Conservation (phyloP, 2,329 filamentous ascomycete genomes). For the Coniochaeta prunicola region DNA sequence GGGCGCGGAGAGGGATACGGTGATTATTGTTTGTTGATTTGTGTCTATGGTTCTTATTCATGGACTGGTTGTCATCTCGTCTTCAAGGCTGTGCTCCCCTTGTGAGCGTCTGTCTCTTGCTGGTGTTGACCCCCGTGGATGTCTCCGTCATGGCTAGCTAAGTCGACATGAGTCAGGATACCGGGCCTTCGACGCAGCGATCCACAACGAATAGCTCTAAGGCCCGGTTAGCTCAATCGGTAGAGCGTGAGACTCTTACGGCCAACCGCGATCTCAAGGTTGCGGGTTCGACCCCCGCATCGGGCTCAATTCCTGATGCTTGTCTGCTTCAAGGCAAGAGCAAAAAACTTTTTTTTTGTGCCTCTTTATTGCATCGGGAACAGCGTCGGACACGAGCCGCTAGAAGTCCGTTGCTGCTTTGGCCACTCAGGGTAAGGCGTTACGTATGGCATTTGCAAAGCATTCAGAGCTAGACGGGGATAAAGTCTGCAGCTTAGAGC, state of each 20-base stretch:
- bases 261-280: constrained; percentile 15
- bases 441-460: no score
- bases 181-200: background rate
- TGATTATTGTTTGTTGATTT: background rate
- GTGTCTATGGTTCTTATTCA: background rate
- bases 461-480: no score
- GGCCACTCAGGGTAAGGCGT: no score
- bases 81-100: background rate
- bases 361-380: no score
- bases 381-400: no score
- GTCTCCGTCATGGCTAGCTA: background rate
- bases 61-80: background rate
- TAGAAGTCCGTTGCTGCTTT: no score
- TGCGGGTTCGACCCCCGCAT: constrained; percentile 37
- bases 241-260: constrained; percentile 67
- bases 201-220: background rate
- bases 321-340: no score
- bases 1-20: constrained; percentile 52
- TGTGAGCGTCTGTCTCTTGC: background rate
- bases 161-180: background rate
- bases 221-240: constrained; percentile 60
- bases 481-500: no score
- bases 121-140: no score
- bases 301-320: constrained; percentile 35
- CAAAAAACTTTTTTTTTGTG: no score